Evolutionary conservation across 768 basidiomycete genomes (phyloP).

Genomic region (Rhodosporidiobolus odoratus): DNA sequence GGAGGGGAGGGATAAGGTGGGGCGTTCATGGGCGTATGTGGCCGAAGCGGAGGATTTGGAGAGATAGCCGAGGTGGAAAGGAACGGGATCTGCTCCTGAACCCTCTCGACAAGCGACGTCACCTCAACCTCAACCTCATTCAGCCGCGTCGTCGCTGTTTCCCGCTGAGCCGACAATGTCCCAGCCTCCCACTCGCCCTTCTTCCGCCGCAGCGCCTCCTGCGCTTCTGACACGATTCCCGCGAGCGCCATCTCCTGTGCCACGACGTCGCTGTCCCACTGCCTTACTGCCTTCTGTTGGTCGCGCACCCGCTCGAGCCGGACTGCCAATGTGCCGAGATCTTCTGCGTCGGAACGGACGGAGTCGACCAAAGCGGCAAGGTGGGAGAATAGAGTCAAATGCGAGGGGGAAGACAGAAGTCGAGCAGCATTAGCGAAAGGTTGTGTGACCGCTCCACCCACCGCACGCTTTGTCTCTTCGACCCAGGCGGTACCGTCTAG

Average conservation of each 20-base stretch:
- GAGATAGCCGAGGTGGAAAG: background rate
- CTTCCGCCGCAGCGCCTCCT: background rate
- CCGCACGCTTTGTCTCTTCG: too few relatives aligned
- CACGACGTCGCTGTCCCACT: background rate
- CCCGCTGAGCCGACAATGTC: too few relatives aligned
- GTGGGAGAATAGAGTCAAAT: background rate
- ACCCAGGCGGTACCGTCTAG: background rate
- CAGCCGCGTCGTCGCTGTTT: too few relatives aligned
- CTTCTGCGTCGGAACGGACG: background rate
- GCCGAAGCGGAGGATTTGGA: background rate
- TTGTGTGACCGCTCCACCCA: background rate
- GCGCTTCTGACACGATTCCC: background rate
- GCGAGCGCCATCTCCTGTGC: background rate
- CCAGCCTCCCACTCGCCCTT: background rate
- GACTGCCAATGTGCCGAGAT: too few relatives aligned
- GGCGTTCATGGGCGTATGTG: too few relatives aligned
- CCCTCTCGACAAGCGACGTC: background rate
- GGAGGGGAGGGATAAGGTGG: background rate
- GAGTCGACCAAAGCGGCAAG: background rate
- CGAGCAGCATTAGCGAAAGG: background rate
- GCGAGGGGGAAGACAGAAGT: background rate
- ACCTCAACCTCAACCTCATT: background rate
- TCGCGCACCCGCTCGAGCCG: too few relatives aligned
- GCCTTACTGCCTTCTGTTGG: too few relatives aligned
- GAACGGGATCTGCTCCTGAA: slow-evolving; percentile 10